Evolutionary conservation across 331 rosid genomes (phyloP).

Genomic region (Acacia concinna): DNA sequence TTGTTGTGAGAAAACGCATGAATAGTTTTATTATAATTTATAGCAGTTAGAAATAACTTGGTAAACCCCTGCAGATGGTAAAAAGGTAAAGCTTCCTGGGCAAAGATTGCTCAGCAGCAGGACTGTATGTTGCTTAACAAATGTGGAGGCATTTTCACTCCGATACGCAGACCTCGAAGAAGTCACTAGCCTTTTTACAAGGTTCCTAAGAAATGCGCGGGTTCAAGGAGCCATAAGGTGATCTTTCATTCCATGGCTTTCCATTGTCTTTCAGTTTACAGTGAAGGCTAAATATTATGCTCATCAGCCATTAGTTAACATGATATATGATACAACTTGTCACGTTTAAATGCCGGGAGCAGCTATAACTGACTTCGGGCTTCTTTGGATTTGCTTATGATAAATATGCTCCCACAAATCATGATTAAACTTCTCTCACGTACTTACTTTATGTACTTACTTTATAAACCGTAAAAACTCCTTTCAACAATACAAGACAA

Average conservation of each 20-base stretch:
- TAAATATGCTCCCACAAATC: too few species aligned
- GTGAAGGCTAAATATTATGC: not conserved
- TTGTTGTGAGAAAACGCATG: not conserved
- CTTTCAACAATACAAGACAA: not conserved
- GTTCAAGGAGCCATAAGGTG: constrained; percentile 82
- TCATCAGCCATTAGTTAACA: not conserved
- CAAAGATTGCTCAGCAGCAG: constrained; percentile 59
- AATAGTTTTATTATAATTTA: not conserved
- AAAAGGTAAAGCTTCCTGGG: constrained; percentile 51
- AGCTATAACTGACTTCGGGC: too few species aligned
- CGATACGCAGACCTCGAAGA: constrained; percentile 74
- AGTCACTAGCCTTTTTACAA: constrained; percentile 64
- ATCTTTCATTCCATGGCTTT: constrained; percentile 8
- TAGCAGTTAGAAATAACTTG: not conserved
- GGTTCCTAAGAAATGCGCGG: constrained; percentile 66
- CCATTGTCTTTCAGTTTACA: constrained; percentile 4
- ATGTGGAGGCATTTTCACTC: constrained; percentile 80
- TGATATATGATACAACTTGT: not conserved
- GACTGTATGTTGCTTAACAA: constrained; percentile 60
- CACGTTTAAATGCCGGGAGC: too few species aligned
- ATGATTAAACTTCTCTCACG: too few species aligned
- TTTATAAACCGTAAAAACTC: too few species aligned
- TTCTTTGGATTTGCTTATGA: too few species aligned
- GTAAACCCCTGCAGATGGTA: constrained; percentile 54
- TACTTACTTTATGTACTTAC: too few species aligned